Percentiles rank a stretch among this genome's conserved stretches.
phyloP scores from a whole-genome alignment of 805 yeast species.

The Candida awuae region DNA sequence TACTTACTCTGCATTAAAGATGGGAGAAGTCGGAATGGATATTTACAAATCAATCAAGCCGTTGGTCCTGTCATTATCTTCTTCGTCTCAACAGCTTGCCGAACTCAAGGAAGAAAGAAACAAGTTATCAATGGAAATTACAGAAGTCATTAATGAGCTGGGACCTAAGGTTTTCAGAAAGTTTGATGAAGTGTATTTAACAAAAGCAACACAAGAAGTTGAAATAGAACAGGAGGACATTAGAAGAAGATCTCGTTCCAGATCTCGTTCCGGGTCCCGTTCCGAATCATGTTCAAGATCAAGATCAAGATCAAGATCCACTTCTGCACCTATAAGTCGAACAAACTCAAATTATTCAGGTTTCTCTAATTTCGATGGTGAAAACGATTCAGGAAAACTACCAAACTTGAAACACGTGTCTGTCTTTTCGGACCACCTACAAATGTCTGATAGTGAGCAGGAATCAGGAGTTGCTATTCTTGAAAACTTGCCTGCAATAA shows the following conservation, averaged over 20 bases:
- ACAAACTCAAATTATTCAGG: conserved; percentile 24
- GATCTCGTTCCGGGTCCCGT: conserved; percentile 10
- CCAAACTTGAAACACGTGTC: conserved; percentile 28
- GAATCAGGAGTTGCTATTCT: conserved; percentile 5
- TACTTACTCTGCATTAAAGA: conserved; percentile 78
- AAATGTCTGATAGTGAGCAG: conserved; percentile 16
- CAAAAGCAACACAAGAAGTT: conserved; percentile 14
- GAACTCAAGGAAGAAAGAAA: conserved; percentile 56
- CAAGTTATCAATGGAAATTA: conserved; percentile 61
- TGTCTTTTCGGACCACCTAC: conserved; percentile 27
- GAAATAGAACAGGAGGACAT: conserved; percentile 20
- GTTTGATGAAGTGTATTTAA: conserved; percentile 31
- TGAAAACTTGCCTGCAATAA: not conserved
- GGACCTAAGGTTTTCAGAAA: conserved; percentile 88
- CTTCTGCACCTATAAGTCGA: conserved; percentile 11
- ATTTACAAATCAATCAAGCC: conserved; percentile 79
- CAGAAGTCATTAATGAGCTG: conserved; percentile 67
- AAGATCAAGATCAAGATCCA: conserved; percentile 7
- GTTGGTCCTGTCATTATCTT: conserved; percentile 48
- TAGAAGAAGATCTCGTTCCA: conserved; percentile 17
- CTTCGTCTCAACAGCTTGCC: conserved; percentile 42
- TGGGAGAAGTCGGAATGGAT: conserved; percentile 93
- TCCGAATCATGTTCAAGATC: conserved; percentile 7
- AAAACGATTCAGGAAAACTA: conserved; percentile 13
- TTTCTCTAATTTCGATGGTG: conserved; percentile 18